Evolutionary conservation across 768 basidiomycete genomes (phyloP), one percentile per base, ranked within the genome.

Genomic region (Naganishia antarctica): DNA sequence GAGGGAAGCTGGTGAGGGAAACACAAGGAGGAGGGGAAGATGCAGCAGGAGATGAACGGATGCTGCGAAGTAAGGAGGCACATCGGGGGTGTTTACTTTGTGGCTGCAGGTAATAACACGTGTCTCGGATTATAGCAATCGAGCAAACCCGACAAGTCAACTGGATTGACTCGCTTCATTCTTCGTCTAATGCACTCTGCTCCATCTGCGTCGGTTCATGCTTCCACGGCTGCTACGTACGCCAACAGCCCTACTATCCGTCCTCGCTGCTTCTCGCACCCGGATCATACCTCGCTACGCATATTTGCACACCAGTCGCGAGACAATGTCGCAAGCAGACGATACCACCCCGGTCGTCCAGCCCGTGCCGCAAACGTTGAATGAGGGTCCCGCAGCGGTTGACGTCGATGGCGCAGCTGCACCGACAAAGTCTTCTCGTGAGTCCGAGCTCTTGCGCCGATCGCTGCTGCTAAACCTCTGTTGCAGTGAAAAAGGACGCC

Each of bases 401-500:
- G n/a, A n/a, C n/a, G n/a, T n/a, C n/a, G n/a, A n/a, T n/a, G n/a
- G n/a, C n/a, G n/a, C n/a, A n/a, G n/a, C n/a, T n/a, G n/a, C 34
- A 4, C 40, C 41, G 28, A 45, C 41, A 21, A 60, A 60, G 26
- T 44, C 41, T 16, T 41, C 59, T 18, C 41, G 59, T 60, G 21
- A 44, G 59, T 29, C 23, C 34, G 43, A 29, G 28, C 13, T 45
- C 23, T 45, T 5, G 4, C 41, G 28, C 43, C 12, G 40, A 26
- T 8, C 23, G 18, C 40, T 15, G 3, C 6, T 45, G 58, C 16
- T 44, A 11, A 43, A 6, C 40, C 40, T 37, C n/a, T n/a, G 4
- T 23, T 16, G 12, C 29, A 64, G 63, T 53, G 9, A 91, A 91
- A 80, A 92, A 90, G 72, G 88, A 90, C 72, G 88, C 89, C 15